Conservation (phyloP, 2,329 filamentous ascomycete genomes). For the Pseudogymnoascus sp. region DNA sequence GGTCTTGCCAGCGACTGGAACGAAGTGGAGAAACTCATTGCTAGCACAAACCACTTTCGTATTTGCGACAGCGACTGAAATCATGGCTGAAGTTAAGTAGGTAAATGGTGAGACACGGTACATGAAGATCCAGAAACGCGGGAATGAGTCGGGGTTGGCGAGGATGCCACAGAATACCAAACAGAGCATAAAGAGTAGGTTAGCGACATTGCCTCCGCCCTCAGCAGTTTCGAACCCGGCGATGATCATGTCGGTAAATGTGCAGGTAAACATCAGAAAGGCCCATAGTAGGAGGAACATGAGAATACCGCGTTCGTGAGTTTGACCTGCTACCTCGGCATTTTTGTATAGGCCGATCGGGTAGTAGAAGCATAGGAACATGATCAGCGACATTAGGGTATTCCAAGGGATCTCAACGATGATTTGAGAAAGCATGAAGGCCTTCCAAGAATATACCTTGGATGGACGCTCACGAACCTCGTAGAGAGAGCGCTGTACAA, state of each 20-base stretch:
- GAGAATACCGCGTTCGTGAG: slow-evolving; percentile 61
- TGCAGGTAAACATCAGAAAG: slow-evolving; percentile 75
- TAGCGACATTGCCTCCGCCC: slow-evolving; percentile 68
- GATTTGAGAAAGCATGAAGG: slow-evolving; percentile 48
- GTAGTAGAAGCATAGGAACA: slow-evolving; percentile 52
- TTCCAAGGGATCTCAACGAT: slow-evolving; percentile 42
- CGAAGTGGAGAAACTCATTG: slow-evolving; percentile 63
- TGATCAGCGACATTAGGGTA: slow-evolving; percentile 37
- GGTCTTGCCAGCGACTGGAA: too few relatives aligned
- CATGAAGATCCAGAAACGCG: slow-evolving; percentile 78
- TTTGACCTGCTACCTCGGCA: slow-evolving; percentile 36
- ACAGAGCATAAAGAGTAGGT: slow-evolving; percentile 27
- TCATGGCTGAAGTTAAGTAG: slow-evolving; percentile 63
- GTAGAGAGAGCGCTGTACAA: slow-evolving; percentile 50
- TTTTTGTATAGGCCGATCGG: slow-evolving; percentile 55
- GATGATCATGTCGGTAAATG: slow-evolving; percentile 74
- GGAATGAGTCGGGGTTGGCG: slow-evolving; percentile 53
- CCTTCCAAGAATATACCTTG: slow-evolving; percentile 56
- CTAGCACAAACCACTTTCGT: slow-evolving; percentile 57
- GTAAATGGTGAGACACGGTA: slow-evolving; percentile 77
- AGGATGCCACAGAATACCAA: slow-evolving; percentile 57
- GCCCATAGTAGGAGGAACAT: slow-evolving; percentile 71
- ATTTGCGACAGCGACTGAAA: slow-evolving; percentile 64
- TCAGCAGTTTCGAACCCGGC: slow-evolving; percentile 74
- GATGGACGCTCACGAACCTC: slow-evolving; percentile 54